Evolutionary conservation across 2,329 filamentous ascomycete species (phyloP), one percentile per base, ranked within the genome.

Genomic region (Hypoxylon sp.): DNA sequence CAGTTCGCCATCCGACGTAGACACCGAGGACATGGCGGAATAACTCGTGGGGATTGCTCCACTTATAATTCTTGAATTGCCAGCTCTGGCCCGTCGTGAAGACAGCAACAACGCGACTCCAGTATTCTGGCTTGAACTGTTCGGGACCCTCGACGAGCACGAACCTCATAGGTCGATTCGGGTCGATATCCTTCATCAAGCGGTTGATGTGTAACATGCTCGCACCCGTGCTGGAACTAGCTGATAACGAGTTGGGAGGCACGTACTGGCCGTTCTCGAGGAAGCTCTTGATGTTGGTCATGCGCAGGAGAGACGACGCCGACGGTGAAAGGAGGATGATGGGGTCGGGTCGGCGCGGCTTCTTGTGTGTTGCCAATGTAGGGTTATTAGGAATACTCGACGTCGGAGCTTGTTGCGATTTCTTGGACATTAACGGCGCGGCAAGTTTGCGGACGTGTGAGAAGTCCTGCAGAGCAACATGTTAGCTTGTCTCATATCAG

Each of bases 51-150:
- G 96, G 93, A 62, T 92, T 91, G 73, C 91, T 91, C 93, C 96
- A 99, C 81, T 97, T 97, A 87, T 99, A 99, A 73, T 90, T 92
- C 82, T 98, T 97, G 83, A 99, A 99, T 82, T 99, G 96, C 96
- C 96, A 99, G 8, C 92, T 90, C 82, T 99, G 96, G 35, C 96
- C 96, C 0, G 96, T 99, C 0, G 96, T 99, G 82, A 99, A 98
- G 63, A 99, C 94, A 11, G 93, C 96, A 1, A 98, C 96, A 6
- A 99, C 92, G 56, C 94, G 91, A 75, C 91, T 91, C 96, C 96
- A 99, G 84, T 98, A 98, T 78, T 98, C 94, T 0, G 96, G 96
- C 80, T 97, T 97, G 87, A 99, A 99, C 79, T 96, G 92, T 77
- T 97, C 91, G 0, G 94, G 92, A 17, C 91, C 92, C 79, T 99